Evolutionary conservation across 2,329 filamentous ascomycete genomes (phyloP).

Genomic region (Corinectria fuckeliana): DNA sequence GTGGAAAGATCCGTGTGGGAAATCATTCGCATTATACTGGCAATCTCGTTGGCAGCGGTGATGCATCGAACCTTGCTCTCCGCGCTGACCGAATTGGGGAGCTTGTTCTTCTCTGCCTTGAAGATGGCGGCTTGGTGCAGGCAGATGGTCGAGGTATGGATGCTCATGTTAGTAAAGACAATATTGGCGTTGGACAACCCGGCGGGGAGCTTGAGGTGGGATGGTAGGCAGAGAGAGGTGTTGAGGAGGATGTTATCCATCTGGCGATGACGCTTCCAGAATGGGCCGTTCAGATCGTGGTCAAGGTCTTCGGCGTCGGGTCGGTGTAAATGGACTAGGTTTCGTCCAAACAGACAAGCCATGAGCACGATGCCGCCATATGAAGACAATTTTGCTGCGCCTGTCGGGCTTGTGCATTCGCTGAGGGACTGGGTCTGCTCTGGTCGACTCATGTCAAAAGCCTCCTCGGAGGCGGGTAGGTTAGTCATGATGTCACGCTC

Average conservation of each 20-base stretch:
- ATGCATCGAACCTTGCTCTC: conserved; percentile 95
- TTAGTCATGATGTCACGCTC: conserved; percentile 90
- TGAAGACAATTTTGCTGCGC: conserved; percentile 75
- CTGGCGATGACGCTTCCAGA: conserved; percentile 91
- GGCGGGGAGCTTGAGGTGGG: conserved; percentile 77
- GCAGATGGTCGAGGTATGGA: conserved; percentile 95
- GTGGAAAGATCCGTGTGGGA: conserved; percentile 85
- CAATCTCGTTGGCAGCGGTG: conserved; percentile 90
- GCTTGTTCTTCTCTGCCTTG: conserved; percentile 88
- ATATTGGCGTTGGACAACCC: conserved; percentile 82
- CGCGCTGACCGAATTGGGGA: conserved; percentile 77
- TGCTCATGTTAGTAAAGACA: conserved; percentile 94
- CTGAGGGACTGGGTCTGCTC: conserved; percentile 74
- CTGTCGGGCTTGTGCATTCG: conserved; percentile 73
- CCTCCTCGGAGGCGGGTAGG: conserved; percentile 82
- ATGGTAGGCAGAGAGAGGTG: conserved; percentile 82
- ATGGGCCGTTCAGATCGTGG: conserved; percentile 87
- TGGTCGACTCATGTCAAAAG: conserved; percentile 80
- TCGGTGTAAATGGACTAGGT: conserved; percentile 88
- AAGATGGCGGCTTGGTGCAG: conserved; percentile 98
- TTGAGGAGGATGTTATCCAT: conserved; percentile 92
- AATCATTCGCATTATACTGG: conserved; percentile 93
- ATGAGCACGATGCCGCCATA: conserved; percentile 84
- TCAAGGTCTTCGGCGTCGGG: conserved; percentile 83
- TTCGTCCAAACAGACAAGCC: conserved; percentile 89